These are phyloP conservation scores for Pythium dissotocum DNA, from an alignment of 352 stramenopile genomes.

Conservation along the genomic window DNA sequence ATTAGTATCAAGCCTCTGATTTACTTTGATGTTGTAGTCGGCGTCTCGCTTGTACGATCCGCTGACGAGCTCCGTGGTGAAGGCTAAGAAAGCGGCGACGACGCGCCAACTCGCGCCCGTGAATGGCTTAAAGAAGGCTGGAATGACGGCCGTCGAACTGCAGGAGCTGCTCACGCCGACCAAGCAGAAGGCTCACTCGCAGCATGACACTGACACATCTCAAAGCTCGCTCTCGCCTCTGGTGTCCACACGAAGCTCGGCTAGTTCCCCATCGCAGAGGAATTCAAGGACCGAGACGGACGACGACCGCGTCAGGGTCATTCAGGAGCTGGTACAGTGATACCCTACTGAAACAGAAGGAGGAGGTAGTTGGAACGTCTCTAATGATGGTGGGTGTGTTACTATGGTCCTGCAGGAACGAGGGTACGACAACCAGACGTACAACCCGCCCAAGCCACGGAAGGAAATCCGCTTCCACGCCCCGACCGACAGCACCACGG, in stretches of 20 bases:
- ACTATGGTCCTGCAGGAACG: conserved; percentile 35
- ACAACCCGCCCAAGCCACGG: conserved; percentile 46
- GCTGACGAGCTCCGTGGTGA: conserved; percentile 37
- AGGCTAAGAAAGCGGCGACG: conserved; percentile 26
- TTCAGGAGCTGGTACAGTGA: conserved; percentile 10
- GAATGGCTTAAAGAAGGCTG: conserved; percentile 35
- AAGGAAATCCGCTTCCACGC: conserved; percentile 53
- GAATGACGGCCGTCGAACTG: conserved; percentile 72
- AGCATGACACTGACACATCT: background rate
- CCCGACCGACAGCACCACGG: conserved; percentile 60
- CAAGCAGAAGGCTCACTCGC: conserved; percentile 21
- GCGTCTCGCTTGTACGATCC: conserved; percentile 74
- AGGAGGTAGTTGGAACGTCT: background rate
- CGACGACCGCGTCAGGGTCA: background rate
- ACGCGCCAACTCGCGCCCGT: conserved; percentile 19
- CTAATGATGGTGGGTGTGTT: background rate
- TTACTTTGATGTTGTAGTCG: conserved; percentile 37
- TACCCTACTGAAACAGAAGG: background rate
- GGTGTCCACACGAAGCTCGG: conserved; percentile 5
- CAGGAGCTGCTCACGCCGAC: conserved; percentile 50
- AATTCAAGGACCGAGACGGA: conserved; percentile 6
- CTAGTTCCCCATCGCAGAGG: conserved; percentile 5
- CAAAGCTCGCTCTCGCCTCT: background rate
- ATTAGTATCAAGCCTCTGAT: background rate
- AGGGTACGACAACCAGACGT: conserved; percentile 53